Evolutionary conservation across 1,139 yeast species (phyloP), one percentile per base, ranked within the genome.

Genomic region (Eremothecium sinecaudum): DNA sequence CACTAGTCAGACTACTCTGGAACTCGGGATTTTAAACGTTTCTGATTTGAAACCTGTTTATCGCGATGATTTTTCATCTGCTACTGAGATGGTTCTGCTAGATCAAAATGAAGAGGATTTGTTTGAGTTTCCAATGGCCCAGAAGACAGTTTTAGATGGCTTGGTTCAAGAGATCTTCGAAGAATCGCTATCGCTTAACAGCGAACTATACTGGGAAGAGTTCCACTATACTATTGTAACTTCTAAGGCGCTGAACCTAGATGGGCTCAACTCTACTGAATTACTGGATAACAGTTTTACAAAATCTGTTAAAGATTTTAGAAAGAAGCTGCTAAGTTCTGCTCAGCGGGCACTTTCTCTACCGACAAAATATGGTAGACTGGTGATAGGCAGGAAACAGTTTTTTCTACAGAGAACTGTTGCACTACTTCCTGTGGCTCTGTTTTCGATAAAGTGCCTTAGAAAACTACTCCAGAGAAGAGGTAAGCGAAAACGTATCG

Each of bases 171-270:
- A 24, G 12, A 32, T 48, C 6, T 44, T 48, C 33, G 28, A 30
- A 12, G 34, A 38, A 15, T 11, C 38, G 1, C 48, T 19, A 8
- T 47, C 47, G 3, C 39, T 30, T 17, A 30, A 25, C 7, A 15
- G 30, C 3, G 40, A 40, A 11, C 42, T 38, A 18, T 53, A 50
- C 31, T 28, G 39, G 4, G 59, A 56, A 25, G 58, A 52, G 28
- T 48, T 53, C 27, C 52, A 50, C 13, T 54, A 53, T 33, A 37
- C 49, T 5, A 46, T 56, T 6, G 42, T 53, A 4, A 46, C 56
- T 2, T 51, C 56, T 1, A 48, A 45, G 22, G 37, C 50, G 17
- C 38, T 54, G 14, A 34, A 32, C 10, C 16, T 18, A 18, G 18
- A 30, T 12, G 25, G 27, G 18, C 45, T 45, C 24, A 48, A 45